phyloP scores from a whole-genome alignment of 1,284 basidiomycete genomes.

The Pyrrhoderma lamaoense region DNA sequence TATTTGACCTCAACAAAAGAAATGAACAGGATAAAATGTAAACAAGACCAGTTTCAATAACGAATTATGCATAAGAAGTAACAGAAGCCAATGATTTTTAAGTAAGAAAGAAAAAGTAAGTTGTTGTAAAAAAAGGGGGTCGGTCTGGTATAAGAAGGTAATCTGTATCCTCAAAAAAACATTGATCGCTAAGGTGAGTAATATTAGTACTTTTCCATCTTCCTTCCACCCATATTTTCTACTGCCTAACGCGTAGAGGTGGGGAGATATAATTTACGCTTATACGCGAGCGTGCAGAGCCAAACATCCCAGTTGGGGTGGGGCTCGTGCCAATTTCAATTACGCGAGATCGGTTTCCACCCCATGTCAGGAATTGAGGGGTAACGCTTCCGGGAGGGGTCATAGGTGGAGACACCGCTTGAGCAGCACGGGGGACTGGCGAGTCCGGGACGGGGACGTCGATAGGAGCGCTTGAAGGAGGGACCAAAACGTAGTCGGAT shows the following conservation, averaged over 20 bases:
- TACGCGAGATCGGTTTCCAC: conserved; percentile 5
- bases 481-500: too few relatives aligned
- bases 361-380: conserved; percentile 14
- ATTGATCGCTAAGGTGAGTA: too few relatives aligned
- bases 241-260: conserved; percentile 10
- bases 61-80: too few relatives aligned
- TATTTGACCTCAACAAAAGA: too few relatives aligned
- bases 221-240: background rate
- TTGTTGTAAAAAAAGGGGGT: too few relatives aligned
- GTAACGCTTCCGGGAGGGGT: conserved; percentile 18
- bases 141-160: too few relatives aligned
- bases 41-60: too few relatives aligned
- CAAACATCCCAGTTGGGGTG: conserved; percentile 11
- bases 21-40: too few relatives aligned
- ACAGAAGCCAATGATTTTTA: too few relatives aligned
- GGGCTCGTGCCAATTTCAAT: conserved; percentile 14
- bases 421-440: background rate
- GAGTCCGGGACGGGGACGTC: background rate
- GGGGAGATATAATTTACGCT: conserved; percentile 11
- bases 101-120: too few relatives aligned
- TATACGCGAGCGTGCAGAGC: conserved; percentile 14
- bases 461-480: too few relatives aligned
- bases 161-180: too few relatives aligned
- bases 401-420: conserved; percentile 5
- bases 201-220: conserved; percentile 4